Base-by-base conservation (phyloP, 2,329 filamentous ascomycete genomes). In the Colletotrichum falcatum region DNA sequence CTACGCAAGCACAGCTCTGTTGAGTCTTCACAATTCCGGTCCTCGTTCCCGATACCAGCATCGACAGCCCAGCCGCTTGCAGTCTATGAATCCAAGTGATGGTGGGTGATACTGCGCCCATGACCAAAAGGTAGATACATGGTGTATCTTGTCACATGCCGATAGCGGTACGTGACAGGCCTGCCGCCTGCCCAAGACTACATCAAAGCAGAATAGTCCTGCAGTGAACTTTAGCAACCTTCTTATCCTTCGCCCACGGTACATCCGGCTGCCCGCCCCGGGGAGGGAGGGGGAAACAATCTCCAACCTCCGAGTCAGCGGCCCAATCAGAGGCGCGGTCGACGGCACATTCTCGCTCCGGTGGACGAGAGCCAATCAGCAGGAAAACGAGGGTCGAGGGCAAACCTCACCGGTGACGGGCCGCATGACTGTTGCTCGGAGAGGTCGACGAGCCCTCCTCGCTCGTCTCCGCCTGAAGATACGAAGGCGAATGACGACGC, bases 251-350 rank as follows among this genome's bases (percentile, higher is more conserved):
- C 20, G n/a, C 23, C n/a, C 8, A 16, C 8, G 11, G 3, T 3
- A n/a, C 46, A 16, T 48, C 11, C 16, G 20, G n/a, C 14, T n/a
- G 39, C n/a, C 14, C 14, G 35, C 14, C 5, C 4, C 3, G 30
- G 7, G 7, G 7, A 7, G 30, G 30, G 30, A 7, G 18, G 39
- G 18, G 6, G 11, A 39, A 18, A 46, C 7, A 16, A 42, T 28
- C 55, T 44, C 55, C 26, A 61, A 30, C 37, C 42, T 28, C 62
- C 42, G 42, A 37, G 48, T 44, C 30, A 16, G 16, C 37, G 42
- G 54, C 60, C 74, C 74, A 75, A 75, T 75, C 26, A 73, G 62
- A 61, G 16, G 12, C 48, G 26, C 3, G 30, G 26, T 61, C 30
- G 18, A 9, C 62, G 20, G 70, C 74, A 75, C 74, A 75, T 61